A percentile compares a stretch with the other conserved stretches of the same genome.
Evolutionary conservation across 2,329 filamentous ascomycete genomes (phyloP).

Genomic region (Atkinsonella hypoxylon): DNA sequence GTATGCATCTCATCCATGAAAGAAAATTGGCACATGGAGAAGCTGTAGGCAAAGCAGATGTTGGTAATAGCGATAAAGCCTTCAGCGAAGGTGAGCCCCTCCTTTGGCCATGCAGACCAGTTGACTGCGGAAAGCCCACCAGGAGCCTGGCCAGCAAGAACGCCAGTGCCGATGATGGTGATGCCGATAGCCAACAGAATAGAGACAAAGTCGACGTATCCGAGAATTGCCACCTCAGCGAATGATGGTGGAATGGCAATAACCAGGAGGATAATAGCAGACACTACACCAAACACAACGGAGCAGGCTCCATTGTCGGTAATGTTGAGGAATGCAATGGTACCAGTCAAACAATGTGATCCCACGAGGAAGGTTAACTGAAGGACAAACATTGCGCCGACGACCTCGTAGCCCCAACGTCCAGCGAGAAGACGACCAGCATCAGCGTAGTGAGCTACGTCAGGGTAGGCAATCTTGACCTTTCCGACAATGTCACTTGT

Average conservation of each 20-base stretch:
- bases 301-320: slow-evolving; percentile 41
- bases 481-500: slow-evolving; percentile 34
- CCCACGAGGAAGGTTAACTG: slow-evolving; percentile 59
- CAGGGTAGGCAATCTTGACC: slow-evolving; percentile 38
- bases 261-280: slow-evolving; percentile 32
- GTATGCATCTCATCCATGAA: slow-evolving; percentile 44
- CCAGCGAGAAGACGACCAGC: slow-evolving; percentile 52
- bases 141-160: slow-evolving; percentile 22
- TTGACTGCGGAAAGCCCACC: slow-evolving; percentile 21
- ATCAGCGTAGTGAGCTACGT: slow-evolving; percentile 55
- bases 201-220: slow-evolving; percentile 46
- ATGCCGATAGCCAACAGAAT: slow-evolving; percentile 52
- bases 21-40: slow-evolving; percentile 38
- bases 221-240: slow-evolving; percentile 35
- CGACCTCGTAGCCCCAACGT: slow-evolving; percentile 45
- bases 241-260: slow-evolving; percentile 36
- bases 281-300: slow-evolving; percentile 32
- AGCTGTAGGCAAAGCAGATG: slow-evolving; percentile 60
- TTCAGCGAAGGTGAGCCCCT: slow-evolving; percentile 34
- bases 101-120: slow-evolving; percentile 35
- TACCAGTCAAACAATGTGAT: slow-evolving; percentile 60
- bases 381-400: slow-evolving; percentile 48
- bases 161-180: slow-evolving; percentile 53
- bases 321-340: slow-evolving; percentile 55
- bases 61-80: slow-evolving; percentile 52